Conservation (phyloP, 1,284 basidiomycete genomes). For the Mycena sp. region DNA sequence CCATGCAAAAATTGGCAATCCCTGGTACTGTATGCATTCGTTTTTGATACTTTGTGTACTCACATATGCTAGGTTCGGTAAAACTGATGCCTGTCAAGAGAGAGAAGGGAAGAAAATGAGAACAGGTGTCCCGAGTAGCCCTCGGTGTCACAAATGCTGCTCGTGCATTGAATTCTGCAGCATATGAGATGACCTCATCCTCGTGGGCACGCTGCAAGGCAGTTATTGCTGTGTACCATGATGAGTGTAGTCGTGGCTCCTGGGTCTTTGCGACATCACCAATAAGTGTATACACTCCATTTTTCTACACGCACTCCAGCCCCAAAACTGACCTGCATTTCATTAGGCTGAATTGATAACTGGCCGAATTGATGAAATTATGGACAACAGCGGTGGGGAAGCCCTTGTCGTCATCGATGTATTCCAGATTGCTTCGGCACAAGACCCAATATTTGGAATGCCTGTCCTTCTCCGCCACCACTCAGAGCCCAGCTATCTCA, state of each 20-base stretch:
- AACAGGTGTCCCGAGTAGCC: neutral
- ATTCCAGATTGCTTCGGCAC: neutral
- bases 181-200: neutral
- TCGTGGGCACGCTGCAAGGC: constrained; percentile 1
- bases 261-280: constrained; percentile 21
- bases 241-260: constrained; percentile 10
- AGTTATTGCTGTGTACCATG: neutral
- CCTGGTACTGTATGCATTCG: neutral
- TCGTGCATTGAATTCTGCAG: neutral
- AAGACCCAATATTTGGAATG: constrained; percentile 15
- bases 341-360: neutral
- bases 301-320: too few relatives aligned
- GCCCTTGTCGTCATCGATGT: constrained; percentile 17
- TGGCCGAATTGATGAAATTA: constrained; percentile 19
- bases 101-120: neutral
- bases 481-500: constrained; percentile 5
- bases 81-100: neutral
- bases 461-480: constrained; percentile 14
- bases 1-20: neutral
- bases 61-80: neutral
- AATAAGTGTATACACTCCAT: neutral
- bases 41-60: neutral
- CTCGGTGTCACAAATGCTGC: neutral
- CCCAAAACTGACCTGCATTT: neutral
- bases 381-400: neutral